Conservation (phyloP, 306 rosid species). For the Cucurbita pepo region DNA sequence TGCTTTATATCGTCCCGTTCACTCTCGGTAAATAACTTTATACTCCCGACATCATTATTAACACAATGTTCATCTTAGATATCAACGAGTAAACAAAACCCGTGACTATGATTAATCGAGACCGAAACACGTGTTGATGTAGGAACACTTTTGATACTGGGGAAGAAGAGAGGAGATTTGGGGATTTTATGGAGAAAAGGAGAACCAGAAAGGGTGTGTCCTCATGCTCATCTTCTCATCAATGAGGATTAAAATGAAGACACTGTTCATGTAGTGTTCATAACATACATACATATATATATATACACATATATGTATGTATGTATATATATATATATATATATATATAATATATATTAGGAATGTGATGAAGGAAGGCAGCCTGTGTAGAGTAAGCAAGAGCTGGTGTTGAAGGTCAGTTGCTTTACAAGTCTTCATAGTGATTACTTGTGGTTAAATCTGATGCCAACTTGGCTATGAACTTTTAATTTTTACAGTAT, state of each 20-base stretch:
- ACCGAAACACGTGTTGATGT: not conserved
- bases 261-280: not conserved
- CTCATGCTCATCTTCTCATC: conserved; percentile 41
- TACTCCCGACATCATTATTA: not conserved
- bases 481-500: not conserved
- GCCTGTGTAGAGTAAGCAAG: conserved; percentile 7
- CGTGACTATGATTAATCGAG: not conserved
- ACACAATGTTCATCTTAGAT: not conserved
- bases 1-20: conserved; percentile 86
- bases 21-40: conserved; percentile 46
- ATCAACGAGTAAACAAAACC: not conserved
- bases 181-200: conserved; percentile 53
- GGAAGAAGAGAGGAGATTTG: conserved; percentile 65
- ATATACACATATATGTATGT: too few species aligned
- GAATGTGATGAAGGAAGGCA: conserved; percentile 1
- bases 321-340: too few species aligned
- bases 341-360: not conserved
- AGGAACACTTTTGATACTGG: conserved; percentile 72
- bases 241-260: conserved; percentile 23
- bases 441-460: not conserved
- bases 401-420: conserved; percentile 5
- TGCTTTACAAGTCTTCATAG: not conserved
- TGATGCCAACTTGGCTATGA: not conserved
- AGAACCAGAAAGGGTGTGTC: conserved; percentile 67
- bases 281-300: conserved; percentile 3